Conservation (phyloP, 768 basidiomycete species). For the Suillus discolor region DNA sequence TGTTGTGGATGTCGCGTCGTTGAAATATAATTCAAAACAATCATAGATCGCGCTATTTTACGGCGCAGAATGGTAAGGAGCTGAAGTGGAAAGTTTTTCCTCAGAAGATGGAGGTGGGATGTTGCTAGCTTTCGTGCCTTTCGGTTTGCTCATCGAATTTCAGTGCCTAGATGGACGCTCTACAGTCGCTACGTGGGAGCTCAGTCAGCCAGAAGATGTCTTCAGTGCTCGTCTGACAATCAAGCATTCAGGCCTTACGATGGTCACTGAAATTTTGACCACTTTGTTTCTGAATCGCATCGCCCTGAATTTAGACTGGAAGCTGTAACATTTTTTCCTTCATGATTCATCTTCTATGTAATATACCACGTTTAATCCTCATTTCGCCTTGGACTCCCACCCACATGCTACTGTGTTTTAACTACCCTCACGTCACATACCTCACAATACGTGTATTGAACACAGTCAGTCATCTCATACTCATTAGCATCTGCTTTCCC, state of each 20-base stretch:
- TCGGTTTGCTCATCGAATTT: constrained; percentile 7
- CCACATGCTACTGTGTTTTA: not conserved
- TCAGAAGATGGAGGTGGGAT: constrained; percentile 68
- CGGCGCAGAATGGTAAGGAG: constrained; percentile 64
- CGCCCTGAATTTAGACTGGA: constrained; percentile 62
- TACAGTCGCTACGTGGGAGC: constrained; percentile 69
- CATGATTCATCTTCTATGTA: constrained; percentile 1
- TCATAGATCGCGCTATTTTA: constrained; percentile 73
- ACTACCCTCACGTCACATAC: constrained; percentile 6
- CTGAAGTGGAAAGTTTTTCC: constrained; percentile 74
- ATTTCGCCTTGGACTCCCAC: not conserved
- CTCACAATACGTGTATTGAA: constrained; percentile 1
- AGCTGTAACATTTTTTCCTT: constrained; percentile 9
- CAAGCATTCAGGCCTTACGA: constrained; percentile 53
- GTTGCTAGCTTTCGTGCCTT: not conserved
- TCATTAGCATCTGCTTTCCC: not conserved
- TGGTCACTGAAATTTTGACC: constrained; percentile 78
- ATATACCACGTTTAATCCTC: not conserved
- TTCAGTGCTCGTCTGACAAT: constrained; percentile 64
- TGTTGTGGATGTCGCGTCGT: constrained; percentile 14
- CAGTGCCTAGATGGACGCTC: constrained; percentile 69
- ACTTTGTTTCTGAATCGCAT: constrained; percentile 76
- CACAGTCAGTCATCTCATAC: constrained; percentile 6
- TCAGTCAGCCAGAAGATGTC: constrained; percentile 55
- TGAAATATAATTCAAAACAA: not conserved